These are phyloP conservation scores for Penicillium olsonii DNA, from an alignment of 2,329 filamentous ascomycete genomes.

Conservation along the genomic window DNA sequence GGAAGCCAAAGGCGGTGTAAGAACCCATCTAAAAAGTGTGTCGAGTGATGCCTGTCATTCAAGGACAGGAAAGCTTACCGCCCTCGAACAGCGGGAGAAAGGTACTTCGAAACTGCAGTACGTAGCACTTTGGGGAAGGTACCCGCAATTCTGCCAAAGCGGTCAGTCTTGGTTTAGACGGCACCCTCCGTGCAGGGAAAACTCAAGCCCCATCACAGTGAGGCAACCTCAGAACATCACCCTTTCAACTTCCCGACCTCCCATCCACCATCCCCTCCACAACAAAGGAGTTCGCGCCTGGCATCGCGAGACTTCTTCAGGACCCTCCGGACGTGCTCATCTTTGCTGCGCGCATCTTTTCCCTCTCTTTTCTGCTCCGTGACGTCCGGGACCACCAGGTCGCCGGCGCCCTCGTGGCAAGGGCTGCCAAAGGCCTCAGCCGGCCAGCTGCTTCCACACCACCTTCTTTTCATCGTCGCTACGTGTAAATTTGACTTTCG, in stretches of 20 bases:
- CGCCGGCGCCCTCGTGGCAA: conserved; percentile 51
- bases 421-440: conserved; percentile 49
- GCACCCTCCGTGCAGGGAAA: conserved; percentile 33
- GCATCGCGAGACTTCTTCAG: conserved; percentile 44
- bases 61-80: not conserved
- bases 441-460: conserved; percentile 40
- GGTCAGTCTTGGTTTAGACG: conserved; percentile 26
- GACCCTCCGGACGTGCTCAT: conserved; percentile 26
- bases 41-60: conserved; percentile 2
- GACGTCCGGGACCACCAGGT: conserved; percentile 39
- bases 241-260: conserved; percentile 43
- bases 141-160: conserved; percentile 18
- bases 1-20: conserved; percentile 14
- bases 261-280: conserved; percentile 32
- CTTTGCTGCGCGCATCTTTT: conserved; percentile 28
- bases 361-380: conserved; percentile 34
- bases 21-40: conserved; percentile 2
- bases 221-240: conserved; percentile 44
- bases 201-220: conserved; percentile 41
- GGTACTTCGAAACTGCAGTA: not conserved
- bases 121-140: conserved; percentile 6
- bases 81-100: not conserved
- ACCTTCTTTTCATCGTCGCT: conserved; percentile 36
- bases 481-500: conserved; percentile 16
- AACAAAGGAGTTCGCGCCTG: conserved; percentile 42